phyloP scores from a whole-genome alignment of 768 basidiomycete genomes.

The Lentinula lateritia region DNA sequence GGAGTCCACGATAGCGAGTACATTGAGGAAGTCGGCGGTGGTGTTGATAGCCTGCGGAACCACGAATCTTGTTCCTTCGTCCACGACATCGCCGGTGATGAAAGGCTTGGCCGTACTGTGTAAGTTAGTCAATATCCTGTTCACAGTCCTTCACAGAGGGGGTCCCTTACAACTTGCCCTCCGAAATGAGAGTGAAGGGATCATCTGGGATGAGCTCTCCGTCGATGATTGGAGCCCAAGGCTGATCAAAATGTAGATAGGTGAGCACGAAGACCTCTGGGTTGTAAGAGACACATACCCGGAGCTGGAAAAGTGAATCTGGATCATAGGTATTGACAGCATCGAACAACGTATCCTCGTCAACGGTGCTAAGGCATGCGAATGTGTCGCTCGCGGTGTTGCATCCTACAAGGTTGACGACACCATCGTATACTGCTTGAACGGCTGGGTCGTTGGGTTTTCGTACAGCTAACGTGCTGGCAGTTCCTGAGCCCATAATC shows the following conservation, averaged over 20 bases:
- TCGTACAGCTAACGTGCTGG: slow-evolving; percentile 11
- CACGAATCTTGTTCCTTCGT: slow-evolving; percentile 18
- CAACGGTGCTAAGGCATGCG: slow-evolving; percentile 11
- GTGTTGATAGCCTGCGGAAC: background rate
- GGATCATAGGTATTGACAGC: background rate
- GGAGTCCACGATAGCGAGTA: background rate
- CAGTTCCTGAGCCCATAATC: slow-evolving; percentile 22
- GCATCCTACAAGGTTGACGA: slow-evolving; percentile 12
- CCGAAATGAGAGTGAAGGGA: slow-evolving; percentile 14
- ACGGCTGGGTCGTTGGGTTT: slow-evolving; percentile 6
- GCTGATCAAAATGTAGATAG: background rate
- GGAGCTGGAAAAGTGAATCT: slow-evolving; percentile 2
- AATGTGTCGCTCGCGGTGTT: slow-evolving; percentile 12
- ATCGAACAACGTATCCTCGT: background rate
- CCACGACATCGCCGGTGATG: slow-evolving; percentile 19
- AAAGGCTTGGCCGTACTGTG: slow-evolving; percentile 15
- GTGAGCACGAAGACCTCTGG: too few relatives aligned
- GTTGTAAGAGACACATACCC: background rate
- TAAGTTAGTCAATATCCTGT: slow-evolving; percentile 7
- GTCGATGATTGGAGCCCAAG: slow-evolving; percentile 19
- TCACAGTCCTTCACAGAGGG: slow-evolving; percentile 18
- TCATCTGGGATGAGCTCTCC: slow-evolving; percentile 17
- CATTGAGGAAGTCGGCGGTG: background rate
- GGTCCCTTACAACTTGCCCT: slow-evolving; percentile 15
- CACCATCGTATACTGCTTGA: slow-evolving; percentile 13